These are phyloP conservation scores for Rhododendron mucronatum DNA, from an alignment of 148 eudicot genomes.

Conservation along the genomic window DNA sequence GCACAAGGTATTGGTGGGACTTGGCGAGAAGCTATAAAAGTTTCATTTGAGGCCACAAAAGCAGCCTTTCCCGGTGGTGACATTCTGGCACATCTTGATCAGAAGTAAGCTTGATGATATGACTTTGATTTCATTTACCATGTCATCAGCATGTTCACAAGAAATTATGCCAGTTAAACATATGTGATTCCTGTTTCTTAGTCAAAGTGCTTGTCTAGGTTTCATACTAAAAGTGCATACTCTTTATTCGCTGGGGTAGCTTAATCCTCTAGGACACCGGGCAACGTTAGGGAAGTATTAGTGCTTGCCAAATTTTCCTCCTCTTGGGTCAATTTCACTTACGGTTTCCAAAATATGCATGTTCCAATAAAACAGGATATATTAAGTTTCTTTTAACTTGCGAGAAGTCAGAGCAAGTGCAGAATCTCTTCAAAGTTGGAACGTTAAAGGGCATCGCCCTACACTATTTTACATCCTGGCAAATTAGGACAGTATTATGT, in stretches of 20 bases:
- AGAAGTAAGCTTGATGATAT: constrained; percentile 29
- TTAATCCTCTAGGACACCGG: not conserved
- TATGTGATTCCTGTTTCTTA: not conserved
- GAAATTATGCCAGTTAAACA: not conserved
- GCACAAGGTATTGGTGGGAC: constrained; percentile 60
- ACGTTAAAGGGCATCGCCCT: not conserved
- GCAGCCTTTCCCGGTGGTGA: constrained; percentile 47
- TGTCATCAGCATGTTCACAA: not conserved
- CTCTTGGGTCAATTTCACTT: not conserved
- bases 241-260: not conserved
- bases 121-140: not conserved
- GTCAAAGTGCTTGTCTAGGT: not conserved
- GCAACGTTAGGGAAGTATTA: not conserved
- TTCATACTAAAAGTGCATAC: not conserved
- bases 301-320: not conserved
- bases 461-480: not conserved
- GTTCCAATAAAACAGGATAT: not conserved
- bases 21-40: constrained; percentile 76
- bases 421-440: not conserved
- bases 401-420: not conserved
- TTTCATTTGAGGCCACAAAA: constrained; percentile 42
- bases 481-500: not conserved
- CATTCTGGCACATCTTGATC: constrained; percentile 52
- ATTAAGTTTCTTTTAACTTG: not conserved
- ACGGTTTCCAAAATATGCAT: not conserved